phyloP scores from a whole-genome alignment of 495 filamentous ascomycete genomes.

The Haplographium delicatum region DNA sequence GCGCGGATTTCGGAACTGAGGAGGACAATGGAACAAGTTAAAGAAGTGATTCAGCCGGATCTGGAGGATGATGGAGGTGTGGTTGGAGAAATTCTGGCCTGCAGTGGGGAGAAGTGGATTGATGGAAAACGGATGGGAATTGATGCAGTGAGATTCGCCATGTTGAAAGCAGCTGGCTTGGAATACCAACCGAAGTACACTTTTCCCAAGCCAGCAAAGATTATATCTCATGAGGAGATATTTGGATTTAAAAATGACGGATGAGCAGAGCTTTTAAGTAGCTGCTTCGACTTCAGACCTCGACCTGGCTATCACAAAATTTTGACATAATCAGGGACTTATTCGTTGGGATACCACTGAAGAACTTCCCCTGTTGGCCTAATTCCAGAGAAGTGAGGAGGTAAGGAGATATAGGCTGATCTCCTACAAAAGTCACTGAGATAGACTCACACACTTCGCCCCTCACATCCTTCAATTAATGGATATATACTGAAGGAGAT shows the following conservation, averaged over 20 bases:
- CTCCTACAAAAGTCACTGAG: too few relatives aligned
- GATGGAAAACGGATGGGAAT: constrained; percentile 24
- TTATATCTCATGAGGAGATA: constrained; percentile 24
- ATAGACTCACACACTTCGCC: too few relatives aligned
- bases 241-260: constrained; percentile 1
- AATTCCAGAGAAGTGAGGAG: too few relatives aligned
- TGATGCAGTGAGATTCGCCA: constrained; percentile 24
- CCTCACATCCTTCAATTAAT: too few relatives aligned
- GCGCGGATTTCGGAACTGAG: constrained; percentile 12
- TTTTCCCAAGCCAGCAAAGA: constrained; percentile 11
- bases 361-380: too few relatives aligned
- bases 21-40: constrained; percentile 19
- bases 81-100: constrained; percentile 25
- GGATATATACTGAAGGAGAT: too few relatives aligned
- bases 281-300: too few relatives aligned
- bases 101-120: constrained; percentile 21
- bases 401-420: too few relatives aligned
- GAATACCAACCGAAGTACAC: constrained; percentile 14
- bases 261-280: not conserved
- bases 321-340: too few relatives aligned
- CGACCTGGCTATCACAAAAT: too few relatives aligned
- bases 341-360: too few relatives aligned
- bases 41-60: constrained; percentile 14
- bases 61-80: constrained; percentile 18
- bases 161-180: constrained; percentile 21